A percentile compares a stretch with the other conserved stretches of the same genome.
These are phyloP conservation scores for Trapa bicornis DNA, from an alignment of 345 rosid species.

Conservation along the genomic window DNA sequence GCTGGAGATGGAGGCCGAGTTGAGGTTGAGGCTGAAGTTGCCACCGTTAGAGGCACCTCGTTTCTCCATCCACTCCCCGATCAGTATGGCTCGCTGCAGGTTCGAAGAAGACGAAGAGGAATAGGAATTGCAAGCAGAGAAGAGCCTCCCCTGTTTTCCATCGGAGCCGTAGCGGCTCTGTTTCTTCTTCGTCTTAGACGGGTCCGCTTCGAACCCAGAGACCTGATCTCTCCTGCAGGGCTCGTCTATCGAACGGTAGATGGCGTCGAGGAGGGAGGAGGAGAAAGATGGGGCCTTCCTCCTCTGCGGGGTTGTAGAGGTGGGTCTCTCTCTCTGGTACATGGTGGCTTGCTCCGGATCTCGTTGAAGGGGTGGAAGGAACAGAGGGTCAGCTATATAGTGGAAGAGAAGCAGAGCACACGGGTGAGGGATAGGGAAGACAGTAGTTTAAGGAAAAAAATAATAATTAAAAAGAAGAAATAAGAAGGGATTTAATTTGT, in stretches of 20 bases:
- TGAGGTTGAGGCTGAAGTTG: constrained; percentile 13
- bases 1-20: constrained; percentile 31
- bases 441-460: background rate
- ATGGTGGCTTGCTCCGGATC: constrained; percentile 5
- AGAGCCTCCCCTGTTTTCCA: constrained; percentile 4
- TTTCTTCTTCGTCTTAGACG: constrained; percentile 15
- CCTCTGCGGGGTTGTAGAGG: constrained; percentile 31
- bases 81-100: constrained; percentile 32
- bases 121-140: background rate
- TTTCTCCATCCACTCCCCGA: constrained; percentile 47
- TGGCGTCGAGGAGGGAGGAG: constrained; percentile 62
- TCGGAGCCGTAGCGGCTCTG: constrained; percentile 17
- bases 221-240: constrained; percentile 19
- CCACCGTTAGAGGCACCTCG: constrained; percentile 1
- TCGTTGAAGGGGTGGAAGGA: background rate
- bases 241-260: constrained; percentile 59
- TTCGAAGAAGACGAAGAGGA: constrained; percentile 5
- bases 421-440: constrained; percentile 3
- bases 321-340: constrained; percentile 25
- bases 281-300: constrained; percentile 81
- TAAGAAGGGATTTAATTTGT: constrained; percentile 19
- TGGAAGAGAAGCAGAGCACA: background rate
- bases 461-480: constrained; percentile 6
- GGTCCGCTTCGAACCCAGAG: constrained; percentile 10
- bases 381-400: background rate